Base-by-base conservation (phyloP, 2,329 filamentous ascomycete genomes). In the Tolypocladium paradoxum region DNA sequence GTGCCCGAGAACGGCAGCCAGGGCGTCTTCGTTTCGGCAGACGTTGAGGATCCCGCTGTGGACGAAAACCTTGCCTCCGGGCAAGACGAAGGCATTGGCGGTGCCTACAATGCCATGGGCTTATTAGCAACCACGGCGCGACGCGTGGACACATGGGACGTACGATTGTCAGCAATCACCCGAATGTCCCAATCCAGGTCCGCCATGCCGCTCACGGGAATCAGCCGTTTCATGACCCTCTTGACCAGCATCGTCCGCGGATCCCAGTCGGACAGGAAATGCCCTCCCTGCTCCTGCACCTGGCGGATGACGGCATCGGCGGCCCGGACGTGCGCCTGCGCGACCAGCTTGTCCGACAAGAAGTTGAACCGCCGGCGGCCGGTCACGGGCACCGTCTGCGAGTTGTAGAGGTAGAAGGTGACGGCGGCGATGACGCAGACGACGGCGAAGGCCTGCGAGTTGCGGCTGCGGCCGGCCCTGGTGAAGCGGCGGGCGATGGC, bases 31-130 rank as follows among this genome's bases (percentile, higher is more conserved):
- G 60, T 74, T 82, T 51, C 75, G 65, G 55, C 84, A 85, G 24
- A 89, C 71, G n/a, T 77, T 76, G 52, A 91, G 68, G 34, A 92
- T 82, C 37, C 88, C 87, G 57, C 81, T 85, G 63, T 83, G 86
- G 2, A 92, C 87, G 64, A 91, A 91, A 0, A 92, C 87, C 61
- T 90, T 90, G 27, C 87, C 87, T 5, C 83, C 87, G 0, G 88
- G 87, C 6, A 90, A 76, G 1, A 92, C 87, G 62, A 91, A 90
- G 0, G 88, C 88, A 61, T 92, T 92, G 57, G 77, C 75, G 38
- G 77, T 78, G 40, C 62, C 72, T 76, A 50, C n/a, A 35, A 33
- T 12, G 6, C 9, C 6, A 11, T n/a, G 6, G 31, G n/a, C 3
- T 55, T 50, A 16, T 38, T 22, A 49, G 27, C 36, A n/a, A 31